Base-by-base conservation (phyloP, 2,329 filamentous ascomycete genomes). In the Amauroascus niger region DNA sequence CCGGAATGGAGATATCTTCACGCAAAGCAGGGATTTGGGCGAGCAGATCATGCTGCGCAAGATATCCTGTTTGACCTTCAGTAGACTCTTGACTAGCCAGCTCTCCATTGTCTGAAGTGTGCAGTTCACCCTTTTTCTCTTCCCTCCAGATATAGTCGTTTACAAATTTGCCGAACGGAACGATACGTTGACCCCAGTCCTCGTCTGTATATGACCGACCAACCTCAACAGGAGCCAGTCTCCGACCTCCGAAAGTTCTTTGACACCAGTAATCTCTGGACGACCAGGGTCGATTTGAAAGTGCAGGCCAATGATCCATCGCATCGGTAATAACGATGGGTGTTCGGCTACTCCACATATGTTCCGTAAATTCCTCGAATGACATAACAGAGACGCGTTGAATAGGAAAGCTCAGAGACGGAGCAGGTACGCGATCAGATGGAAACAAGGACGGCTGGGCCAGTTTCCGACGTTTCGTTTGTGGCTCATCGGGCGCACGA, bases 21-120 rank as follows among this genome's bases (percentile, higher is more conserved):
- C 83, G 78, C 2, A 98, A 74, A 1, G 75, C 69, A 0, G 90
- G 89, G 11, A 98, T 84, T 65, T 97, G 93, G 0, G 77, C 70
- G 62, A 97, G 84, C 33, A 98, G 79, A 60, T 91, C 82, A 70
- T 97, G 88, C 65, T 98, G 93, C 7, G 93, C 93, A 43, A 98
- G 80, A 67, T 98, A 98, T 11, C 84, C 88, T 9, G 77, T 81
- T 40, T 69, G 62, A 1, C 49, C 57, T 4, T 62, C 51, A 7
- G 39, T 45, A 8, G 3, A 33, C n/a, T 52, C 51, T 18, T 39
- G 18, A 6, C 20, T 53, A n/a, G 46, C 49, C 6, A 1, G 14
- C 33, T 30, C 33, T 7, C 28, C 35, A 26, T 8, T 52, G 37
- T 3, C 48, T 46, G 13, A 33, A 35, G 11, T 52, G 24, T 30